phyloP scores from a whole-genome alignment of 1,284 basidiomycete species.

The Lentinula novae-zelandiae region DNA sequence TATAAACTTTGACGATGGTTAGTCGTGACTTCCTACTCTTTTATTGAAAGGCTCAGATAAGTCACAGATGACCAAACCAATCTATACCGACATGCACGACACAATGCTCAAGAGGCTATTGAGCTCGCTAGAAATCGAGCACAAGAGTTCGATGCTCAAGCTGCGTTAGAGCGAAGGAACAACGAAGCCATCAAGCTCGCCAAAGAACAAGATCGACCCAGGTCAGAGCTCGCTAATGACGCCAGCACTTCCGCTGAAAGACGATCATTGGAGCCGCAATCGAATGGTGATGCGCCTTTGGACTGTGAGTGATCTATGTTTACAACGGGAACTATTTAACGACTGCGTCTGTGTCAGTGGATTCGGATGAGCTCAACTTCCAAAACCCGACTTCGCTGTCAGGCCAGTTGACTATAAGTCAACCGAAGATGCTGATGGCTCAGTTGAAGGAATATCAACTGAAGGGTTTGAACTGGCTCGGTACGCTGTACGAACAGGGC shows the following conservation, averaged over 20 bases:
- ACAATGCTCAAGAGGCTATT: conserved; percentile 91
- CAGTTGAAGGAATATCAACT: conserved; percentile 98
- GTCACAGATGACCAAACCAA: conserved; percentile 84
- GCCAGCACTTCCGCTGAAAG: conserved; percentile 22
- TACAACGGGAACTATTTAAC: background rate
- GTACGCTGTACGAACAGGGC: conserved; percentile 97
- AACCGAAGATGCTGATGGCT: conserved; percentile 96
- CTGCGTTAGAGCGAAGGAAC: conserved; percentile 76
- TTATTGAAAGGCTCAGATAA: conserved; percentile 1
- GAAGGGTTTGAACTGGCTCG: conserved; percentile 98
- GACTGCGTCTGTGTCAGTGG: conserved; percentile 48
- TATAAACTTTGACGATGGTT: conserved; percentile 94
- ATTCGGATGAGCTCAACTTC: conserved; percentile 98
- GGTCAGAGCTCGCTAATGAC: conserved; percentile 32
- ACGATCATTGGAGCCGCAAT: conserved; percentile 21
- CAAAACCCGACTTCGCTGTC: conserved; percentile 96
- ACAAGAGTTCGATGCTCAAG: conserved; percentile 80
- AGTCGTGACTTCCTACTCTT: conserved; percentile 21
- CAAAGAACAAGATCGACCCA: conserved; percentile 60
- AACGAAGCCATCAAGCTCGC: conserved; percentile 72
- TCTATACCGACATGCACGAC: conserved; percentile 82
- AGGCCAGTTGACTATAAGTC: conserved; percentile 82
- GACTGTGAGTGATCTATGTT: conserved; percentile 51
- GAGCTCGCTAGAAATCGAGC: conserved; percentile 80
- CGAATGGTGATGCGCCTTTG: conserved; percentile 37